These are phyloP conservation scores for Coprinopsis cinerea DNA, from an alignment of 768 basidiomycete species.

Conservation along the genomic window DNA sequence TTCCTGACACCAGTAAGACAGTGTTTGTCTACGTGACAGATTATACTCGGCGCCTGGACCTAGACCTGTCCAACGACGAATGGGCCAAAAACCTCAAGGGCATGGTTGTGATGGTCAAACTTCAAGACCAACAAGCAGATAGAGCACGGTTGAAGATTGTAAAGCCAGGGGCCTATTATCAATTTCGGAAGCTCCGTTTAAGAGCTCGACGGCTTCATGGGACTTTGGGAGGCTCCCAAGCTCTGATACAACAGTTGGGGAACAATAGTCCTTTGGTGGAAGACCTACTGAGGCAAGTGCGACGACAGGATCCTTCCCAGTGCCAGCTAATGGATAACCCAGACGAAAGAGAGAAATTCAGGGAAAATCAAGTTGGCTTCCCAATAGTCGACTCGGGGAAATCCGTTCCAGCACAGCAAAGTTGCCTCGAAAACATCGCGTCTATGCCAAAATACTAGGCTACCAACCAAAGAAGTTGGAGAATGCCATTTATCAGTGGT, in stretches of 20 bases:
- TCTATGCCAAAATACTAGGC: background rate
- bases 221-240: background rate
- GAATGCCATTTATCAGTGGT: background rate
- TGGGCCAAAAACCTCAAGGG: slow-evolving; percentile 41
- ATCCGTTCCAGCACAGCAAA: background rate
- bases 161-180: background rate
- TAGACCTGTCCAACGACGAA: slow-evolving; percentile 32
- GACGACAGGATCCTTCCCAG: background rate
- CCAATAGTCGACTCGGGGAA: background rate
- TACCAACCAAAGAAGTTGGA: background rate
- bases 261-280: background rate
- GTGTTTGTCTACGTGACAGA: slow-evolving; percentile 57
- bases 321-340: background rate
- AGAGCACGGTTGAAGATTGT: background rate
- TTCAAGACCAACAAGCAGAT: slow-evolving; percentile 42
- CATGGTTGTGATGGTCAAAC: slow-evolving; percentile 43
- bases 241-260: background rate
- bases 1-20: slow-evolving; percentile 22
- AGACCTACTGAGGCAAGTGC: background rate
- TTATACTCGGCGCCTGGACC: slow-evolving; percentile 38
- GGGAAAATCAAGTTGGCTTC: background rate
- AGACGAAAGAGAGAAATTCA: background rate
- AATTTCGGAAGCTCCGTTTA: background rate
- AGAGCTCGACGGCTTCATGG: background rate
- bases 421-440: background rate